Conservation (phyloP, 2,329 filamentous ascomycete genomes). For the Xylaria polymorpha region DNA sequence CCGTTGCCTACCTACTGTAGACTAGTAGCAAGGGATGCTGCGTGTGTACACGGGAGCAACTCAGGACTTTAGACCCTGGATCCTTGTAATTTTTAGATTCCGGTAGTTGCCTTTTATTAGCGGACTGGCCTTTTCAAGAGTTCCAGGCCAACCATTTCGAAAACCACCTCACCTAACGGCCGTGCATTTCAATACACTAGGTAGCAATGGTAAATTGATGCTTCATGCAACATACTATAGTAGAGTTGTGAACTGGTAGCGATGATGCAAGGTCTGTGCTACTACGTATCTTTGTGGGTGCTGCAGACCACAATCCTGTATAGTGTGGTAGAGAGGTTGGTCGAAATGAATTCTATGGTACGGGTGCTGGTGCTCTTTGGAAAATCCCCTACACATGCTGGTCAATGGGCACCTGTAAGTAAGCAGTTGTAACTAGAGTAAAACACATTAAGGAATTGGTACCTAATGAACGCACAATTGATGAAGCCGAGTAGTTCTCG, state of each 20-base stretch:
- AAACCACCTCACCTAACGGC: slow-evolving; percentile 11
- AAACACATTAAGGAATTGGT: not conserved
- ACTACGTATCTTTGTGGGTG: not conserved
- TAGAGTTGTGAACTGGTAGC: not conserved
- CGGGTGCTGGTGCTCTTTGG: too few species aligned
- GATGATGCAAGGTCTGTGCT: not conserved
- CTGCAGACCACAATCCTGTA: not conserved
- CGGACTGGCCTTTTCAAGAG: slow-evolving; percentile 7
- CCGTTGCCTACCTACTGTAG: not conserved
- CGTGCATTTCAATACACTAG: slow-evolving; percentile 19
- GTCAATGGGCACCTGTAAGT: not conserved
- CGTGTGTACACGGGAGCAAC: not conserved
- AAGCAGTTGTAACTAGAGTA: not conserved
- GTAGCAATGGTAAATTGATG: slow-evolving; percentile 6
- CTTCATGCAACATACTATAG: slow-evolving; percentile 20
- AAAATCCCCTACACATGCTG: too few species aligned
- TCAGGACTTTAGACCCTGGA: slow-evolving; percentile 12
- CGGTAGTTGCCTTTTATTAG: slow-evolving; percentile 23
- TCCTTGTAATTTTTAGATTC: slow-evolving; percentile 31
- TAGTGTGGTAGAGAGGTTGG: not conserved
- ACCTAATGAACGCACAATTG: not conserved
- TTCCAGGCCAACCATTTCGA: slow-evolving; percentile 13
- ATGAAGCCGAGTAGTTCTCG: not conserved
- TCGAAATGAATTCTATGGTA: not conserved
- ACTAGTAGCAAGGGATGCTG: not conserved